Evolutionary conservation across 192 early-diverging fungal genomes (phyloP).

Genomic region (Geranomyces michiganensis): DNA sequence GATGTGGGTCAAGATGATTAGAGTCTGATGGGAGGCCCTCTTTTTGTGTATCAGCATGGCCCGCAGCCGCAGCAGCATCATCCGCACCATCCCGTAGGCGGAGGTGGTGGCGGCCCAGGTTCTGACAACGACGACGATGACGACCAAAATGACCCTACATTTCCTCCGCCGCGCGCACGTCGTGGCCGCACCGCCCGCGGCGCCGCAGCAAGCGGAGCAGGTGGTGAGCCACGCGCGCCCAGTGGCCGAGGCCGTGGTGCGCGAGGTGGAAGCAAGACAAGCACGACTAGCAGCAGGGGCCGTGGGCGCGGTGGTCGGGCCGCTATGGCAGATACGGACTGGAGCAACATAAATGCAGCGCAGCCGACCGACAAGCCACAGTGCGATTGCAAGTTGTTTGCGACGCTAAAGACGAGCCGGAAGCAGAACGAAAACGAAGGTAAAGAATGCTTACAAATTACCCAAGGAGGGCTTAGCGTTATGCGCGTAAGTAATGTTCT

Average conservation of each 20-base stretch:
- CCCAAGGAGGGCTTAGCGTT: neutral
- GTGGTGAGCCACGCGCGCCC: neutral
- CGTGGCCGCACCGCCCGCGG: neutral
- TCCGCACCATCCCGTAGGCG: neutral
- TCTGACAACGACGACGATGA: neutral
- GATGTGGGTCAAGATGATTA: neutral
- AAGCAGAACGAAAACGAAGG: conserved; percentile 55
- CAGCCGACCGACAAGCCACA: conserved; percentile 37
- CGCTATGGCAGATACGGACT: neutral
- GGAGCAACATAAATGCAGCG: neutral
- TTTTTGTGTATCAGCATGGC: neutral
- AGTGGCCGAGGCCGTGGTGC: neutral
- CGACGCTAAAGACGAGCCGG: conserved; percentile 22
- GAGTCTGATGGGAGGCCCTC: neutral
- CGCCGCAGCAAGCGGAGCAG: too few relatives aligned
- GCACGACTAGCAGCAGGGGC: neutral
- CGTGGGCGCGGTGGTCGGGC: neutral
- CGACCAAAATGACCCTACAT: neutral
- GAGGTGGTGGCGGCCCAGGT: neutral
- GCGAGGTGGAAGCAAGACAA: neutral
- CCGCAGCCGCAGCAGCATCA: neutral
- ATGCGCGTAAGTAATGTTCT: neutral
- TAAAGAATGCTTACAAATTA: too few relatives aligned
- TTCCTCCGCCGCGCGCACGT: neutral
- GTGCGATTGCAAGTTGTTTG: conserved; percentile 55